Percentiles rank a stretch among this genome's conserved stretches.
Conservation (phyloP, 148 eudicot species). For the Rhododendron ferrugineum region DNA sequence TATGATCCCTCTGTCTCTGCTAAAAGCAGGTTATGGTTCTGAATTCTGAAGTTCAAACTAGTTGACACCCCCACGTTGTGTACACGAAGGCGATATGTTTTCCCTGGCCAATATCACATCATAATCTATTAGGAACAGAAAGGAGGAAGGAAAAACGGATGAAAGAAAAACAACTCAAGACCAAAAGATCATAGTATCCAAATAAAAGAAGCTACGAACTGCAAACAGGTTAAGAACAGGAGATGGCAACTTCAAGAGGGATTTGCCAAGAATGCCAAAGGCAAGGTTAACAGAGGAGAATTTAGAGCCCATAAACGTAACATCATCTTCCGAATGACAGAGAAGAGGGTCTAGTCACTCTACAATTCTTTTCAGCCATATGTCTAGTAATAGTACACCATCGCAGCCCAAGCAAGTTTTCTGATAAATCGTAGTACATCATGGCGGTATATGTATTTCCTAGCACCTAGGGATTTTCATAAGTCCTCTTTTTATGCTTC, state of each 20-base stretch:
- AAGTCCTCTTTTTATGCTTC: not conserved
- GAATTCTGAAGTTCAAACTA: conserved; percentile 92
- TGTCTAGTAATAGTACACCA: not conserved
- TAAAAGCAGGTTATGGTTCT: conserved; percentile 77
- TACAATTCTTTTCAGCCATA: not conserved
- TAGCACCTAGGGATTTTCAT: not conserved
- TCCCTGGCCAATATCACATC: conserved; percentile 46
- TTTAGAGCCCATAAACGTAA: not conserved
- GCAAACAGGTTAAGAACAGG: not conserved
- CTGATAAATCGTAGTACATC: not conserved
- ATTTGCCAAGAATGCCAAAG: not conserved
- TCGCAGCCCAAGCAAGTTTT: not conserved
- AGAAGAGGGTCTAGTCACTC: not conserved
- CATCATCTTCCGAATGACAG: not conserved
- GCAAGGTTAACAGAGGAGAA: not conserved
- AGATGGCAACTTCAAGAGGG: not conserved
- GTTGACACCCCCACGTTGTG: conserved; percentile 91
- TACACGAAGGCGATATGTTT: conserved; percentile 86
- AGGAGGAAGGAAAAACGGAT: not conserved
- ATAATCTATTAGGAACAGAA: not conserved
- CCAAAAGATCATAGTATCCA: not conserved
- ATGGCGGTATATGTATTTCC: not conserved
- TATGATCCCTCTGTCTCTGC: conserved; percentile 97
- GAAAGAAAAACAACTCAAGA: not conserved
- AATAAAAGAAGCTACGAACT: not conserved